These are phyloP conservation scores for Diversispora eburnea DNA, from an alignment of 192 early-diverging fungal genomes.

Conservation along the genomic window DNA sequence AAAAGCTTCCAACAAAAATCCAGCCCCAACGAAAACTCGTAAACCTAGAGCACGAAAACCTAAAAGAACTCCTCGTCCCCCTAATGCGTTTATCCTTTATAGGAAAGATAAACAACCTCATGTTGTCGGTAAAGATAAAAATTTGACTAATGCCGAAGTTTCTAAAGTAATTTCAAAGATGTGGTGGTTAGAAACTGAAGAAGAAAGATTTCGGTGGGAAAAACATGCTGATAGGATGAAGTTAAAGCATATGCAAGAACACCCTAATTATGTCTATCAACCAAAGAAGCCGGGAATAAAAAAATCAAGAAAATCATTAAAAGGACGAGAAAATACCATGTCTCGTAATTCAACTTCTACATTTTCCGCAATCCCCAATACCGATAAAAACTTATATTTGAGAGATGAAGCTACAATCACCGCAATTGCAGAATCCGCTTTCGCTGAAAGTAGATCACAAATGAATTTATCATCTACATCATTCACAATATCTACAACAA, in stretches of 20 bases:
- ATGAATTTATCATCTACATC: no score
- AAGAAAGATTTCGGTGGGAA: constrained; percentile 26
- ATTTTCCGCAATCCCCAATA: neutral
- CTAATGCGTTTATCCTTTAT: constrained; percentile 27
- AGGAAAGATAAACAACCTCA: constrained; percentile 24
- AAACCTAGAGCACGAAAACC: constrained; percentile 7
- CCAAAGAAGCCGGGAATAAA: constrained; percentile 26
- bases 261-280: constrained; percentile 25
- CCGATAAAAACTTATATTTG: neutral
- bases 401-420: neutral
- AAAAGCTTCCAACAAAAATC: neutral
- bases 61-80: constrained; percentile 28
- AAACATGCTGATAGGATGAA: constrained; percentile 27
- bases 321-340: neutral
- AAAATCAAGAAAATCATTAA: neutral
- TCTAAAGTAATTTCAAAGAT: constrained; percentile 25
- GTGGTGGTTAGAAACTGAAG: constrained; percentile 27
- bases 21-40: neutral
- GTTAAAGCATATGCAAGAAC: constrained; percentile 27
- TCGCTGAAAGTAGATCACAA: no score
- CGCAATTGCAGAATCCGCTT: neutral
- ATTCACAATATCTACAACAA: no score
- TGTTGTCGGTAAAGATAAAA: constrained; percentile 15
- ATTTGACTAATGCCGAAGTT: constrained; percentile 26
- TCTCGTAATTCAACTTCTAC: neutral